Percentiles rank a stretch among this genome's conserved stretches.
Conservation (phyloP, 2,329 filamentous ascomycete genomes). For the Hysterium pulicare region DNA sequence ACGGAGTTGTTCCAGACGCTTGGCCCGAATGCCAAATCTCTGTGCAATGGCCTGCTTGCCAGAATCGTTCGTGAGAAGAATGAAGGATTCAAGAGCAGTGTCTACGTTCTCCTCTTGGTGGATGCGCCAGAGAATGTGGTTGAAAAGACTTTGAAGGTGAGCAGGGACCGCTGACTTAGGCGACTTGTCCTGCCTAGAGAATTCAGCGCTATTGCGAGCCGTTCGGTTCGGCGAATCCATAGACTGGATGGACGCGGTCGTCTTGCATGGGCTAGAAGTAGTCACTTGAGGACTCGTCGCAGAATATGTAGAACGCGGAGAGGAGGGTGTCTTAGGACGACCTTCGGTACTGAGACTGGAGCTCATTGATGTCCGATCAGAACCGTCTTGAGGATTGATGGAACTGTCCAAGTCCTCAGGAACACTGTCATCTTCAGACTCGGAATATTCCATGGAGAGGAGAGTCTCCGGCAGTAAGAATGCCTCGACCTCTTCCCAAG, state of each 20-base stretch:
- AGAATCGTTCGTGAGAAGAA: constrained; percentile 50
- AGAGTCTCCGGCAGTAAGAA: constrained; percentile 48
- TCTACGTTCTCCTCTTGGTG: constrained; percentile 48
- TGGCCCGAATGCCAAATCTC: constrained; percentile 49
- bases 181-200: constrained; percentile 19
- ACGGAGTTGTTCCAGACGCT: constrained; percentile 49
- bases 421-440: constrained; percentile 34
- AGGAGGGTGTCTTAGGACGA: constrained; percentile 39
- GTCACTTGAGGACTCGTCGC: constrained; percentile 29
- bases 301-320: constrained; percentile 36
- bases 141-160: constrained; percentile 47
- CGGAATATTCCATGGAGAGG: constrained; percentile 46
- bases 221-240: constrained; percentile 22
- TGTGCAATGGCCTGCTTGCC: constrained; percentile 45
- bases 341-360: constrained; percentile 41
- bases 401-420: constrained; percentile 38
- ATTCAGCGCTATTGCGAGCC: constrained; percentile 27
- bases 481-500: constrained; percentile 50
- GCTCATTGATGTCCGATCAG: constrained; percentile 41
- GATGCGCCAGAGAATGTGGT: constrained; percentile 51
- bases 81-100: constrained; percentile 48
- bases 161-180: constrained; percentile 34
- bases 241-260: constrained; percentile 1
- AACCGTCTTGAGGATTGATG: constrained; percentile 34
- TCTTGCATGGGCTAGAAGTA: constrained; percentile 23